Conservation (phyloP, 352 stramenopile genomes). For the Globisporangium parvum region DNA sequence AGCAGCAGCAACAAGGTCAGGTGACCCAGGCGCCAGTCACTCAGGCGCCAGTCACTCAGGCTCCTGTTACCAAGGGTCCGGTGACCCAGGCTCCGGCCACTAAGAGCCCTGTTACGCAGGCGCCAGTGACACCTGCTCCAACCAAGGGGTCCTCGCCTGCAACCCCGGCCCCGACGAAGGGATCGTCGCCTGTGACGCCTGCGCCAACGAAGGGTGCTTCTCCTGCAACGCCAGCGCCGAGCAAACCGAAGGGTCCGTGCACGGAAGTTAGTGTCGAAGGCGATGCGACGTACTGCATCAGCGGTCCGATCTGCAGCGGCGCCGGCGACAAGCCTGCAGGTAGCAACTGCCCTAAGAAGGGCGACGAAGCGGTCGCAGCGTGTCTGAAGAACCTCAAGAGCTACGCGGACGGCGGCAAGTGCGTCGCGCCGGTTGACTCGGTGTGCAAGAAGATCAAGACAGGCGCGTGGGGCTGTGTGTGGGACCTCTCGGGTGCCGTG, state of each 20-base stretch:
- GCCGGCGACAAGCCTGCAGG: constrained; percentile 2
- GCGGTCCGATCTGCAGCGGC: constrained; percentile 3
- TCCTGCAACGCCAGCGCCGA: neutral
- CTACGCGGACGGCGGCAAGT: constrained; percentile 6
- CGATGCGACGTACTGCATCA: constrained; percentile 11
- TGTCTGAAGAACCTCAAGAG: constrained; percentile 9
- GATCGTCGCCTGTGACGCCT: neutral
- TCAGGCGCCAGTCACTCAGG: too few relatives aligned
- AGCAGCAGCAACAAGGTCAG: too few relatives aligned
- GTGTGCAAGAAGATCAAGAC: constrained; percentile 16
- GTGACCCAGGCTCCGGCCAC: too few relatives aligned
- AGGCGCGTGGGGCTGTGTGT: constrained; percentile 13
- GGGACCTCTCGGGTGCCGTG: neutral
- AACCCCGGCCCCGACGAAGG: neutral
- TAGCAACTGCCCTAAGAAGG: constrained; percentile 5
- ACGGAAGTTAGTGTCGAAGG: constrained; percentile 28
- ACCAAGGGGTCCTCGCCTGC: neutral
- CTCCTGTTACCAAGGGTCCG: too few relatives aligned
- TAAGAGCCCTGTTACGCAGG: too few relatives aligned
- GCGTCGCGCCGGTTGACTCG: constrained; percentile 1
- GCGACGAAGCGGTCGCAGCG: neutral
- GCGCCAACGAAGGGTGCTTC: neutral
- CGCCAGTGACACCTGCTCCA: neutral
- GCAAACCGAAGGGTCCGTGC: constrained; percentile 7
- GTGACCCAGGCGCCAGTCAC: too few relatives aligned